Conservation (phyloP, 2,329 filamentous ascomycete species). For the Aspergillus udagawae region DNA sequence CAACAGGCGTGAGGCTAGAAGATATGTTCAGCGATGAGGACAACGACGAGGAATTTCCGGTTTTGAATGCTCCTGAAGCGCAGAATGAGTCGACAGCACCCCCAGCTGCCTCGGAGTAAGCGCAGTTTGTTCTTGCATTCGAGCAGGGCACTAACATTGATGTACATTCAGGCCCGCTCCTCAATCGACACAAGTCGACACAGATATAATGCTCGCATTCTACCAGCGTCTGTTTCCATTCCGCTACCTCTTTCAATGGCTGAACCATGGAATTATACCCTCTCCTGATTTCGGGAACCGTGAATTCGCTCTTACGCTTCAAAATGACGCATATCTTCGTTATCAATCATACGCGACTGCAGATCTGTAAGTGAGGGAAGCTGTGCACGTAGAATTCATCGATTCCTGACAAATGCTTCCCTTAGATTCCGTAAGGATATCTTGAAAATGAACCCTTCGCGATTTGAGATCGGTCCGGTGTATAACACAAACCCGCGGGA, state of each 20-base stretch:
- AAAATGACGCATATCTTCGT: constrained; percentile 84
- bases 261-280: constrained; percentile 86
- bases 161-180: constrained; percentile 25
- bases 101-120: constrained; percentile 38
- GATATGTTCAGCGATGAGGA: constrained; percentile 60
- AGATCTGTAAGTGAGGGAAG: constrained; percentile 49
- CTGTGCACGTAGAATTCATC: background rate
- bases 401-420: constrained; percentile 16
- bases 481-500: constrained; percentile 93
- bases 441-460: constrained; percentile 77
- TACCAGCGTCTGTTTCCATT: constrained; percentile 96
- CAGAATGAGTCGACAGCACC: constrained; percentile 41
- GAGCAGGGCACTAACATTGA: constrained; percentile 7
- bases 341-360: constrained; percentile 76
- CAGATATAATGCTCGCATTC: constrained; percentile 85
- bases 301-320: constrained; percentile 94
- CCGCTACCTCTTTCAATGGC: constrained; percentile 92
- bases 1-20: constrained; percentile 46
- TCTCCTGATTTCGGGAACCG: constrained; percentile 85
- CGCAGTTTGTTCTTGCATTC: background rate
- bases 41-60: constrained; percentile 51
- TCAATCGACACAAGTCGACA: constrained; percentile 58
- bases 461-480: constrained; percentile 98
- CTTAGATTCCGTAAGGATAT: constrained; percentile 82
- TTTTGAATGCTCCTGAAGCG: constrained; percentile 48